Evolutionary conservation across 352 stramenopile species (phyloP), one percentile per base, ranked within the genome.

Genomic region (Lagenidium sp.): DNA sequence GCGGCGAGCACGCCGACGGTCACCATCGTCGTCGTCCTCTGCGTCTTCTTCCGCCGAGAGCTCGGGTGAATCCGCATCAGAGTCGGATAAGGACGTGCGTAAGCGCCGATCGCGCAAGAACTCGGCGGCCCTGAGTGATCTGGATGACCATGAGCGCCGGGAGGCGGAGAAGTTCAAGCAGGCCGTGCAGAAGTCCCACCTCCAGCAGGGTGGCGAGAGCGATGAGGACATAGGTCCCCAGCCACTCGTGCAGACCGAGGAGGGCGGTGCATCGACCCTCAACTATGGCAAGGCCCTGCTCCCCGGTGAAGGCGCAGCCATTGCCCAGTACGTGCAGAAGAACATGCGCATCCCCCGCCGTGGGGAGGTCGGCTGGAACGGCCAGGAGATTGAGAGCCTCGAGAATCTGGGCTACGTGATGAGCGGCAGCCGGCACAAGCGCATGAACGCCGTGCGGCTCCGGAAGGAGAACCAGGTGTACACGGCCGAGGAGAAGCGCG

Each of bases 381-480:
- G 82, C 1, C 77, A 95, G 32, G 94, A 99, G 59, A 99, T 99
- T 60, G 94, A 98, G 53, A 77, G 86, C 11, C 82, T 98, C 43
- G 96, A 99, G 71, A 86, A 83, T 11, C 57, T 94, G 19, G 89
- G 89, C 32, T 96, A 95, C 63, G 96, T 99, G 38, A 99, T 99
- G 95, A 97, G 83, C 41, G 96, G 96, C 28, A 98, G 84, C 42
- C 88, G 96, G 29, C 95, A 99, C 72, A 84, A 95, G 45, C 74
- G 94, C 37, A 99, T 99, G 96, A 99, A 99, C 74, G 96, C 95
- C 7, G 91, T 99, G 36, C 94, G 96, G 66, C 94, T 99, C 43
- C 85, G 96, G 26, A 99, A 99, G 72, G 96, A 99, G 60, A 99
- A 99, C 74, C 96, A 99, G 63, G 95, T 99, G 46, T 99, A 98